phyloP scores from a whole-genome alignment of 1,284 basidiomycete genomes.

The Phenoliferia sp. region DNA sequence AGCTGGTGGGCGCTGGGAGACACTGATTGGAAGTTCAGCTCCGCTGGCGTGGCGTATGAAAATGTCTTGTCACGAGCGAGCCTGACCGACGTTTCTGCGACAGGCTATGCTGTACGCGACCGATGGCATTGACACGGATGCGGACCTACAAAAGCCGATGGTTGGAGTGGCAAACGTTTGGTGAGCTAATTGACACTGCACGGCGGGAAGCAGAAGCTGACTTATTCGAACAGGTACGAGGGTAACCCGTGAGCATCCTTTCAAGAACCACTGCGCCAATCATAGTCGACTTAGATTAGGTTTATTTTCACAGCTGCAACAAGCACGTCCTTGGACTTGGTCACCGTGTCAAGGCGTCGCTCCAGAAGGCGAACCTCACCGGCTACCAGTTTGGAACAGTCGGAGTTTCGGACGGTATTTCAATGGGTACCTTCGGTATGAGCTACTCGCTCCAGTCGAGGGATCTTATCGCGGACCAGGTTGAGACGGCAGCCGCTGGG shows the following conservation, averaged over 20 bases:
- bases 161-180: slow-evolving; percentile 91
- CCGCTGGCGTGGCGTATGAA: too few relatives aligned
- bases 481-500: slow-evolving; percentile 88
- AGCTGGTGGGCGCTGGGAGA: too few relatives aligned
- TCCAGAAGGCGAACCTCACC: slow-evolving; percentile 67
- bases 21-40: too few relatives aligned
- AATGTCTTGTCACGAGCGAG: background rate
- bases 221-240: slow-evolving; percentile 62
- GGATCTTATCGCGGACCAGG: slow-evolving; percentile 84
- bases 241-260: slow-evolving; percentile 67
- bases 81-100: background rate
- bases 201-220: background rate
- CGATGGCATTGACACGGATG: slow-evolving; percentile 70
- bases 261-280: background rate
- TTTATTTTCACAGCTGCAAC: slow-evolving; percentile 63
- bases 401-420: slow-evolving; percentile 95
- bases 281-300: slow-evolving; percentile 7
- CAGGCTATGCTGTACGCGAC: slow-evolving; percentile 96
- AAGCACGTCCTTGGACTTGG: slow-evolving; percentile 85
- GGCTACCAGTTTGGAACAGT: slow-evolving; percentile 97
- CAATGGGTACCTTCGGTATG: slow-evolving; percentile 68
- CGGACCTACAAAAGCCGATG: slow-evolving; percentile 86
- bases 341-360: slow-evolving; percentile 74
- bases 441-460: slow-evolving; percentile 82
- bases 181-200: slow-evolving; percentile 50